Percentiles rank a stretch among this genome's conserved stretches.
phyloP scores from a whole-genome alignment of 225 moss, liverwort and hornwort genomes.

The Rhytidiadelphus loreus region DNA sequence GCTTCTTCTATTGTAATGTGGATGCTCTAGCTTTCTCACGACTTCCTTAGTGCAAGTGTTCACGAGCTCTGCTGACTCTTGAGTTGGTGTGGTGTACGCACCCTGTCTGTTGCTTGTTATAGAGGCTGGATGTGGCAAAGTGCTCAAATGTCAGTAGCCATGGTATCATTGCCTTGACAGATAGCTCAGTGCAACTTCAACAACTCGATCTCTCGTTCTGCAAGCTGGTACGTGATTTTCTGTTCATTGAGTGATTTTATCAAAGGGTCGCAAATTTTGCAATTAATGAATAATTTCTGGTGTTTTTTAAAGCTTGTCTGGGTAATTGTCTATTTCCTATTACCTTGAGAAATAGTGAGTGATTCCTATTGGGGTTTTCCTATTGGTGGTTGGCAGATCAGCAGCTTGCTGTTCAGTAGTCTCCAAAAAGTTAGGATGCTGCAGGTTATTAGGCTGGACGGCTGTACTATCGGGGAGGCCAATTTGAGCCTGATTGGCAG shows the following conservation, averaged over 20 bases:
- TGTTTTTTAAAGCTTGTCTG: neutral
- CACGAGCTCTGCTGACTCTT: neutral
- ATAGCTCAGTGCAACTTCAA: conserved; percentile 27
- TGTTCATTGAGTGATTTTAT: neutral
- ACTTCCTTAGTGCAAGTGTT: neutral
- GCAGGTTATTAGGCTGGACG: conserved; percentile 57
- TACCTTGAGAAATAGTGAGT: neutral
- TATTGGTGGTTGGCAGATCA: conserved; percentile 42
- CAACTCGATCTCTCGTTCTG: conserved; percentile 36
- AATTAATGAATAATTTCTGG: neutral
- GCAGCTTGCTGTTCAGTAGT: conserved; percentile 24
- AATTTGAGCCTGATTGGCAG: conserved; percentile 52
- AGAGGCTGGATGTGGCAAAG: conserved; percentile 41
- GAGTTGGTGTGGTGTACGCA: neutral
- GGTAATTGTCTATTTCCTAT: neutral
- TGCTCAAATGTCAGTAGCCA: conserved; percentile 37
- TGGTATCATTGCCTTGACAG: conserved; percentile 39
- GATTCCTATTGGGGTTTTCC: neutral
- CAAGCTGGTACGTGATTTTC: conserved; percentile 20
- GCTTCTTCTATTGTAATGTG: neutral
- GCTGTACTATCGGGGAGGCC: conserved; percentile 46
- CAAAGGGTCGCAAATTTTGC: neutral
- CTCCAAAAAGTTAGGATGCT: conserved; percentile 52
- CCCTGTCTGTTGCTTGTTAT: neutral
- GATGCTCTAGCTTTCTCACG: neutral